Base-by-base conservation (phyloP, 345 rosid species). In the Bruguiera parviflora region DNA sequence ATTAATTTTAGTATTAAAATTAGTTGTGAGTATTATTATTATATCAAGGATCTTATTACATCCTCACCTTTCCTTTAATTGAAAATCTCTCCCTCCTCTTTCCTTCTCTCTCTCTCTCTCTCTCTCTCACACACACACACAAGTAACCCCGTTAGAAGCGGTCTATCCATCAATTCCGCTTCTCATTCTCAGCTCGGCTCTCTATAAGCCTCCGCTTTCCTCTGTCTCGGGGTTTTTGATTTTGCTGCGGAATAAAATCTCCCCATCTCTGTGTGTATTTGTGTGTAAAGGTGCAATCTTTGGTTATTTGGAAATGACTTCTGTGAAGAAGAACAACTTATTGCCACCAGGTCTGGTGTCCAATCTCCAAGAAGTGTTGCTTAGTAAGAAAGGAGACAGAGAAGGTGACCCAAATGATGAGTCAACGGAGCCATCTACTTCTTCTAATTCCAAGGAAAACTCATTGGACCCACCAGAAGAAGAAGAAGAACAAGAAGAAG, bases 321-420 rank as follows among this genome's bases (percentile, higher is more conserved):
- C 88, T 66, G 78, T 82, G 61, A 89, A 81, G 77, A 83, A 81
- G 70, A 92, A 83, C 74, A 92, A 83, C 73, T 58, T 74, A 53
- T 77, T 92, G 69, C 90, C 98, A 19, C 96, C 96, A 0, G 94
- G 89, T 21, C 83, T 92, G 4, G 93, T 92, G 29, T 87, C 95
- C 35, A 92, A 88, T 83, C 87, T 95, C 66, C 93, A 95, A 51
- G 88, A 92, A 53, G 99, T 84, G 61, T 91, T 95, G 67, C 78
- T 72, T 10, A 84, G 80, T 70, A 79, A 91, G 78, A 84, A 72
- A 76, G 86, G 77, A 49, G 73, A 53, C 5, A 80, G 21, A 51
- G 84, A 31, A 10, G 63, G 58, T 0, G 39, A 55, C 58, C 28
- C 29, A 29, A 4, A 37, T 35, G 60, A 46, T 56, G 76, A 78